These are phyloP conservation scores for Jamesozyma lodderae DNA, from an alignment of 805 yeast genomes.

Conservation along the genomic window DNA sequence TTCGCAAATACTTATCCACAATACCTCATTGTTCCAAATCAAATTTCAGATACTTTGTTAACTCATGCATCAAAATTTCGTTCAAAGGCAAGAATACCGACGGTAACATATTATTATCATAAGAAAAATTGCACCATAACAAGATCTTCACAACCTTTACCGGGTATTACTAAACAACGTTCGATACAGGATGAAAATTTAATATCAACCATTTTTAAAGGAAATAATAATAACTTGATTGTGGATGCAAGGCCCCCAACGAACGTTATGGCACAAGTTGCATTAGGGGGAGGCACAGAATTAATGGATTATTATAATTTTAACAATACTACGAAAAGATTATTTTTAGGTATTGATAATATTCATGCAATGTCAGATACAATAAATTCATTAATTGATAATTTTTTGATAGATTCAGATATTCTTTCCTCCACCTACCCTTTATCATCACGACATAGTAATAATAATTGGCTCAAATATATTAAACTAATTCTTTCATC, in stretches of 20 bases:
- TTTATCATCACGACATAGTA: slow-evolving; percentile 29
- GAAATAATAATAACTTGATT: slow-evolving; percentile 44
- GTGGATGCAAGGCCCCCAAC: slow-evolving; percentile 90
- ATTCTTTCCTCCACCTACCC: slow-evolving; percentile 16
- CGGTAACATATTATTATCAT: slow-evolving; percentile 63
- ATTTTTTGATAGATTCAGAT: slow-evolving; percentile 57
- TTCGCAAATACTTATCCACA: slow-evolving; percentile 73
- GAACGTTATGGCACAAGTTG: slow-evolving; percentile 93
- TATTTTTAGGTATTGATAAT: slow-evolving; percentile 86
- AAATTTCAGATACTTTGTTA: slow-evolving; percentile 72
- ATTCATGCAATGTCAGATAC: slow-evolving; percentile 93
- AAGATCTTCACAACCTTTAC: slow-evolving; percentile 86
- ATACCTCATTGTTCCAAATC: slow-evolving; percentile 57
- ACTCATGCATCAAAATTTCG: slow-evolving; percentile 79
- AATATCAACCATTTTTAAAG: slow-evolving; percentile 61
- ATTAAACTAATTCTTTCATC: slow-evolving; percentile 60
- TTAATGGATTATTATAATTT: slow-evolving; percentile 75
- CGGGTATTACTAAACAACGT: slow-evolving; percentile 79
- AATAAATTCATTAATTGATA: slow-evolving; percentile 49
- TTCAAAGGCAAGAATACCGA: slow-evolving; percentile 80
- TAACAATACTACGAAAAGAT: slow-evolving; percentile 44
- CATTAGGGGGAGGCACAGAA: slow-evolving; percentile 97
- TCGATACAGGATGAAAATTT: slow-evolving; percentile 88
- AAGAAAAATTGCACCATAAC: slow-evolving; percentile 70
- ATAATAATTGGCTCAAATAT: slow-evolving; percentile 71